Percentiles rank a stretch among this genome's conserved stretches.
Evolutionary conservation across 164 flowering plant genomes (phyloP).

Genomic region (Magnolia officinalis): DNA sequence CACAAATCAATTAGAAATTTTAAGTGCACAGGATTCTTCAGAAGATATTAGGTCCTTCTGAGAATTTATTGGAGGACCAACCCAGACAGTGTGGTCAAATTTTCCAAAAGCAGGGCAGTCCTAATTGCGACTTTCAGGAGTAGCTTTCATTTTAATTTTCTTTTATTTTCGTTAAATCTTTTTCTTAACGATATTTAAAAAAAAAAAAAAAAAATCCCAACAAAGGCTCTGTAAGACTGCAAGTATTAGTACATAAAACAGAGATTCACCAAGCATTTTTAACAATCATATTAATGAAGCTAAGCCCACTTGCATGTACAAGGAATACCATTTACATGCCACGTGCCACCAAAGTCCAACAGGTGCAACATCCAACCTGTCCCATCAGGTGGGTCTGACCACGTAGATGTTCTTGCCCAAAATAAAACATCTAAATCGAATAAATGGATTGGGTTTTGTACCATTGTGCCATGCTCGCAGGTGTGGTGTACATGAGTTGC

Average conservation of each 20-base stretch:
- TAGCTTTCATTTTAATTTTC: no score
- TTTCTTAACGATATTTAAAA: not conserved
- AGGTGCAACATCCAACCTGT: no score
- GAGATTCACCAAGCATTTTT: not conserved
- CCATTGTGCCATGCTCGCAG: no score
- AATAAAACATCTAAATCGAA: no score
- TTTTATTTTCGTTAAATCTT: not conserved
- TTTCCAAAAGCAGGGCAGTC: not conserved
- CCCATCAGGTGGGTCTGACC: no score
- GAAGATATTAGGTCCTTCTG: not conserved
- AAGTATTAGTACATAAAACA: not conserved
- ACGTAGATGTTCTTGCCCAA: no score
- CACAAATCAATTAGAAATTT: not conserved
- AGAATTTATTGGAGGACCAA: not conserved
- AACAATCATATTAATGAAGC: not conserved
- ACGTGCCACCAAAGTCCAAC: no score
- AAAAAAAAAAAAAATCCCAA: not conserved
- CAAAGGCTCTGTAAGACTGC: not conserved
- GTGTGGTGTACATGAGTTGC: no score
- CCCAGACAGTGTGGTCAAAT: not conserved
- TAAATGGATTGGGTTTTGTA: no score
- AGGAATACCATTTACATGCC: no score
- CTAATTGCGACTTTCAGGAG: no score
- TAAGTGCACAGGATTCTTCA: not conserved
- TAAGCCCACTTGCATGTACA: not conserved